Conservation (phyloP, 148 eudicot species). For the Chenopodium berlandieri region DNA sequence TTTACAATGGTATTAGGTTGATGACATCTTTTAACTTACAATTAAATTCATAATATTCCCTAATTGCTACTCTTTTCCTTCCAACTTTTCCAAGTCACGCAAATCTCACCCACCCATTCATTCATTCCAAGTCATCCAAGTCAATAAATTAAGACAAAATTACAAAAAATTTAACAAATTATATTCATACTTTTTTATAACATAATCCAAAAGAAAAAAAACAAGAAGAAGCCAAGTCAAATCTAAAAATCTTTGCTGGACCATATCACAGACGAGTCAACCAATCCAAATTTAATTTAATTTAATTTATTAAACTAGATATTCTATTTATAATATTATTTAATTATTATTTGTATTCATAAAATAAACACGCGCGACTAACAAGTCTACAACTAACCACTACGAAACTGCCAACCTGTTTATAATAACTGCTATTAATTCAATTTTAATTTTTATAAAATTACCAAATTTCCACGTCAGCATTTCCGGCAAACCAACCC, state of each 20-base stretch:
- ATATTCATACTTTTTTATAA: too few species aligned
- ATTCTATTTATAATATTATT: background rate
- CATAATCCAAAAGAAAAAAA: background rate
- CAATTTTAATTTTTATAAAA: too few species aligned
- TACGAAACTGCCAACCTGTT: background rate
- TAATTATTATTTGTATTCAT: too few species aligned
- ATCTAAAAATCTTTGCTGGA: background rate
- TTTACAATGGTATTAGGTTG: background rate
- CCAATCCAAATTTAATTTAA: background rate
- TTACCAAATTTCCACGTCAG: background rate
- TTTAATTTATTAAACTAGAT: background rate
- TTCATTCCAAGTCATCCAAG: background rate
- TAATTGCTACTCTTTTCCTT: background rate
- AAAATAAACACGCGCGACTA: background rate
- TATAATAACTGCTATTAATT: background rate
- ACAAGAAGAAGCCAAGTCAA: background rate
- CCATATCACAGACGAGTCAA: background rate
- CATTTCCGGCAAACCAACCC: constrained; percentile 24
- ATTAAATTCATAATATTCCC: background rate
- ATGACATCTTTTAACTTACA: background rate
- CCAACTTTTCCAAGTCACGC: background rate
- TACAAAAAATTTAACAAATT: background rate
- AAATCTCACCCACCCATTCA: background rate
- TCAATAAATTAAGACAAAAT: background rate
- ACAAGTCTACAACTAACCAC: background rate